Evolutionary conservation across 1,139 yeast genomes (phyloP), one percentile per base, ranked within the genome.

Genomic region (Candida freyschussii): DNA sequence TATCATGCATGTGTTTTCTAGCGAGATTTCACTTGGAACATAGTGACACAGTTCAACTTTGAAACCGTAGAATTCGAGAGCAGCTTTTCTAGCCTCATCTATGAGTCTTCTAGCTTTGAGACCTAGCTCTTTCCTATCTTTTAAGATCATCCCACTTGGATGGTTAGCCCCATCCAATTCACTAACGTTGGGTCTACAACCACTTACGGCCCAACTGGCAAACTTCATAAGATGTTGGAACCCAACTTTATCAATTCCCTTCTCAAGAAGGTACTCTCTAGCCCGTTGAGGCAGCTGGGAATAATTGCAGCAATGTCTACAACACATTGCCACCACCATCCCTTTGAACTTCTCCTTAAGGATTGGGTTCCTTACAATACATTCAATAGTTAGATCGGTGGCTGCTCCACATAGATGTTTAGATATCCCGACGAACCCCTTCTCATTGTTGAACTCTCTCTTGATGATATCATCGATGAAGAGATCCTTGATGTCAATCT

Each of bases 321-420:
- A 87, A 52, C 96, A 87, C 84, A 87, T 78, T n/a, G 96, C 96
- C 27, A 87, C 84, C 26, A 82, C 60, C 38, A 82, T 56, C 0
- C 93, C 94, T 2, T 61, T 57, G 33, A 76, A 55, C 16, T 39
- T 36, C 26, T 41, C 33, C 21, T 41, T 37, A 11, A 47, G 33
- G 4, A 33, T 18, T 6, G 45, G 31, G 17, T 75, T 69, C 37
- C 76, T 78, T 19, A 67, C 42, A 2, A 85, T 53, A 62, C 87
- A 82, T 45, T 77, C 68, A 24, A 87, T 57, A 0, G 96, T 82
- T 30, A 87, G 62, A 54, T 87, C 96, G 0, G 96, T 87, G 1
- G 96, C 96, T 6, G 83, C 94, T 7, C 96, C 96, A 60, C 96
- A 87, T 27, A 87, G 60, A 59, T 87, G 96, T 55, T 87, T 87